These are phyloP conservation scores for Jaltomata sinuosa DNA, from an alignment of 257 asterid genomes.

Conservation along the genomic window DNA sequence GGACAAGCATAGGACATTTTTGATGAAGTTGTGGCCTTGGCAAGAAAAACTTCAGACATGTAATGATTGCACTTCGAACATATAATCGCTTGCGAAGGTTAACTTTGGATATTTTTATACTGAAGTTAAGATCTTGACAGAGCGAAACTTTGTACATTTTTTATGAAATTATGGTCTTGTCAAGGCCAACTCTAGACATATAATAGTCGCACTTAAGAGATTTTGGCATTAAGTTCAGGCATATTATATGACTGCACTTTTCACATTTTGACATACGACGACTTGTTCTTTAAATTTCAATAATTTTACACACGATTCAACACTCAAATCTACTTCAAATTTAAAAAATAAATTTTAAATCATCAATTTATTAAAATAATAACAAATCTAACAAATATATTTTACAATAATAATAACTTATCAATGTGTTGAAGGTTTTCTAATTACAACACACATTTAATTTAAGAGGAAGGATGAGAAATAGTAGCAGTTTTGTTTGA, in stretches of 20 bases:
- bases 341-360: neutral
- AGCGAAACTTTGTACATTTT: neutral
- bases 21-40: neutral
- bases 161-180: neutral
- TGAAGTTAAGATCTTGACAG: neutral
- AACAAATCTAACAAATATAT: no score
- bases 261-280: neutral
- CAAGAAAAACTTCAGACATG: no score
- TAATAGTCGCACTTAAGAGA: no score
- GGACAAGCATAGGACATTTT: no score
- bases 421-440: no score
- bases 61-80: no score
- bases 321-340: neutral
- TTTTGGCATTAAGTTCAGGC: no score
- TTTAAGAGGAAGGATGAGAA: no score
- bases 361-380: neutral
- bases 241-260: neutral
- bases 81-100: neutral
- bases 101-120: no score
- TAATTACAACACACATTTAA: neutral
- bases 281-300: neutral
- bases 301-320: neutral
- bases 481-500: no score
- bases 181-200: neutral
- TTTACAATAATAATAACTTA: no score